These are phyloP conservation scores for Malus sylvestris DNA, from an alignment of 306 rosid genomes.

Conservation along the genomic window DNA sequence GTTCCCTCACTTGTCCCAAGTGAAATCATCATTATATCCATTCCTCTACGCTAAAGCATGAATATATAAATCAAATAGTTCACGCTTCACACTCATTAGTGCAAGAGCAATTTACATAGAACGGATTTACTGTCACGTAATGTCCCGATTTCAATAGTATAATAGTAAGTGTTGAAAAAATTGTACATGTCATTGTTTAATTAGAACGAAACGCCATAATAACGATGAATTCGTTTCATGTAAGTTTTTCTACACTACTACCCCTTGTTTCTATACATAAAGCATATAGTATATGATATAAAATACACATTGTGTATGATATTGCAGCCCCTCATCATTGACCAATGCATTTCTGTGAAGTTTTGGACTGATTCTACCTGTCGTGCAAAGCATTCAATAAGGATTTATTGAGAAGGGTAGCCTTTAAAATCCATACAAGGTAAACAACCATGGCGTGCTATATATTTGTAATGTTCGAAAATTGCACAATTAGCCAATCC, in stretches of 20 bases:
- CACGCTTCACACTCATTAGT: neutral
- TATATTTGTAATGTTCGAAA: neutral
- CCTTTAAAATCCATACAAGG: neutral
- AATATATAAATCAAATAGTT: neutral
- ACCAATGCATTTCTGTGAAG: neutral
- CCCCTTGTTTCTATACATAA: neutral
- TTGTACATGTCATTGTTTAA: no score
- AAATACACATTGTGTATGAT: neutral
- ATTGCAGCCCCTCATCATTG: slow-evolving; percentile 5
- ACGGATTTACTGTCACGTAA: fast-evolving
- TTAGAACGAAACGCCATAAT: no score
- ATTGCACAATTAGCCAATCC: neutral
- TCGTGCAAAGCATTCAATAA: neutral
- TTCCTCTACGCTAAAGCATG: neutral
- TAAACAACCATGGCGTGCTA: neutral
- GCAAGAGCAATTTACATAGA: neutral
- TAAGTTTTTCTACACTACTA: no score
- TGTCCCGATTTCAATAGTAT: no score
- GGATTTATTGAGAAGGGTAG: neutral
- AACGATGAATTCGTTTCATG: fast-evolving
- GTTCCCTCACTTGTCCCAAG: neutral
- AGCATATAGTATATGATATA: neutral
- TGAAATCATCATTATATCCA: neutral
- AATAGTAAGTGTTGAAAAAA: neutral
- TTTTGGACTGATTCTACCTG: neutral